Evolutionary conservation across 352 stramenopile genomes (phyloP).

Genomic region (Pythium phragmiticola): DNA sequence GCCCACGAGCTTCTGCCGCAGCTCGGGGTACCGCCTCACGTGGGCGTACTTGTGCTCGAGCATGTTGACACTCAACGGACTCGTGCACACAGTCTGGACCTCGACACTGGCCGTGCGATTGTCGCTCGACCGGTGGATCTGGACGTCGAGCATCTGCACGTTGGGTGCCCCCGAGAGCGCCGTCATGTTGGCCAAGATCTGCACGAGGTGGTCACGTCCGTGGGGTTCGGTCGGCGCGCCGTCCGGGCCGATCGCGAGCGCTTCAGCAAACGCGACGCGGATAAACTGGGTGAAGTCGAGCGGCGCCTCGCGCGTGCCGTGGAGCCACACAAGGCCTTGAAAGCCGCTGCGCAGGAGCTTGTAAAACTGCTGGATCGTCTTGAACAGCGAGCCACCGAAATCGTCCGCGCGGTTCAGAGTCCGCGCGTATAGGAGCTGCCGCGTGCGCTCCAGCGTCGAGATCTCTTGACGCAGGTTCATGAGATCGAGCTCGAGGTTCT

Average conservation of each 20-base stretch:
- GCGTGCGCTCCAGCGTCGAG: slow-evolving; percentile 9
- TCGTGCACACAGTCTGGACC: slow-evolving; percentile 8
- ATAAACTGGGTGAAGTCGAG: slow-evolving; percentile 15
- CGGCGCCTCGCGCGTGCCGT: neutral
- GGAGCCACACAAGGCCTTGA: slow-evolving; percentile 5
- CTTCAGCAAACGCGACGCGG: slow-evolving; percentile 1
- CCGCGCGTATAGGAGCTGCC: slow-evolving; percentile 4
- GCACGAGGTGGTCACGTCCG: slow-evolving; percentile 1
- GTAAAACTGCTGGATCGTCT: slow-evolving; percentile 8
- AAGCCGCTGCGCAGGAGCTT: slow-evolving; percentile 5
- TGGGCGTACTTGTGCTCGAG: slow-evolving; percentile 10
- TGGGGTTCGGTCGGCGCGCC: neutral
- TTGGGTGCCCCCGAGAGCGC: slow-evolving; percentile 11
- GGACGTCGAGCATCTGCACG: slow-evolving; percentile 6
- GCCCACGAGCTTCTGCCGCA: slow-evolving; percentile 13
- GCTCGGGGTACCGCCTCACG: slow-evolving; percentile 5
- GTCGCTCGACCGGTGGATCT: neutral
- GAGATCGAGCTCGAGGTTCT: slow-evolving; percentile 19
- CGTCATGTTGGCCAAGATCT: slow-evolving; percentile 3
- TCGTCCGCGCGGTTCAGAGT: slow-evolving; percentile 9
- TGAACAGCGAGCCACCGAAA: neutral
- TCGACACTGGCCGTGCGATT: neutral
- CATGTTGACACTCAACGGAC: slow-evolving; percentile 8
- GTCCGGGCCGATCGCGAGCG: slow-evolving; percentile 2
- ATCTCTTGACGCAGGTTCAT: slow-evolving; percentile 21